Base-by-base conservation (phyloP, 2,329 filamentous ascomycete genomes). In the Sclerotiophoma versabilis region DNA sequence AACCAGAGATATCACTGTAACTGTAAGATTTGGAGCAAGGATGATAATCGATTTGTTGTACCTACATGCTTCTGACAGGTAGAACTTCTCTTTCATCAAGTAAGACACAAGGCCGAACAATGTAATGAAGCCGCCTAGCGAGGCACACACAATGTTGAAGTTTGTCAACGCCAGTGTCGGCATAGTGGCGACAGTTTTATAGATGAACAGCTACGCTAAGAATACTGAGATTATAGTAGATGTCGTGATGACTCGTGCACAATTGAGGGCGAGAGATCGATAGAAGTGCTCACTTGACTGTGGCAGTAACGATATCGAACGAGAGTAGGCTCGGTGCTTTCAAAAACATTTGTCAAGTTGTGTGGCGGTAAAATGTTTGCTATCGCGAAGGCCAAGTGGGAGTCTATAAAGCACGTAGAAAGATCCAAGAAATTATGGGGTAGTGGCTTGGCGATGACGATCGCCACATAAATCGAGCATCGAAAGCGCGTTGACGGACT, bases 101-200 rank as follows among this genome's bases (percentile, higher is more conserved):
- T 92, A 96, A 0, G 92, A 96, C 0, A 97, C 91, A 36, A 97
- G 79, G 3, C 92, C 92, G 69, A 96, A 97, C n/a, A 96, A 64
- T 0, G 91, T 92, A 58, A 97, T 87, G 77, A 96, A 97, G 1
- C 91, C 93, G 12, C 93, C 93, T 11, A 96, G 76, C 7, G 91
- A 84, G 47, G 90, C 88, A 70, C 91, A 87, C 49, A 92, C 84
- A 60, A 95, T 89, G 76, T 96, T 96, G 81, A 96, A 96, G 73
- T 92, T 89, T 59, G 83, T 87, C 27, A 89, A 67, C 5, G 82
- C 82, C 36, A 92, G 79, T 36, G 80, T 85, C 56, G 85, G 85
- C 85, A 89, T 86, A 15, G 43, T 54, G 41, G n/a, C 19, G 11
- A 29, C 15, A 34, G 4, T 12, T 2, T 41, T 10, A 19, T 22